Percentiles rank a stretch among this genome's conserved stretches.
Conservation (phyloP, 305 asterid species). For the Solanum hybrid region DNA sequence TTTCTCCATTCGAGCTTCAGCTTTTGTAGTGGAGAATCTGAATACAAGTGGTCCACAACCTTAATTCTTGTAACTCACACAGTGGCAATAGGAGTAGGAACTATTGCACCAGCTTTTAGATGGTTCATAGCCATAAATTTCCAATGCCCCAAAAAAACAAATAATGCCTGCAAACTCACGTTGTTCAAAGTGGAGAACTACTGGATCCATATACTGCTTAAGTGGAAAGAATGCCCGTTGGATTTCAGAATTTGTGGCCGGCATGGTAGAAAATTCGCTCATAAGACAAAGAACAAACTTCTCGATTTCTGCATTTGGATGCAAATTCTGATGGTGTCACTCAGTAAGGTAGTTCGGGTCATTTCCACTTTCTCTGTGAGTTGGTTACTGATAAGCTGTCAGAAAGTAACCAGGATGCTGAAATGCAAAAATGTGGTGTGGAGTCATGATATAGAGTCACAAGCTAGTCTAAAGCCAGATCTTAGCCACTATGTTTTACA, state of each 20-base stretch:
- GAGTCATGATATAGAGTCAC: constrained; percentile 20
- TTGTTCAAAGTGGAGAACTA: constrained; percentile 45
- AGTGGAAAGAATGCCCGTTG: constrained; percentile 46
- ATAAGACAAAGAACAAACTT: constrained; percentile 28
- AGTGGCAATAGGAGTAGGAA: constrained; percentile 55
- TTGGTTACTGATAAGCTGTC: constrained; percentile 23
- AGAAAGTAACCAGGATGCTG: constrained; percentile 18
- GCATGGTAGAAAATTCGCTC: constrained; percentile 32
- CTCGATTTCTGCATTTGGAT: constrained; percentile 39
- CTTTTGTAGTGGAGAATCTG: constrained; percentile 65
- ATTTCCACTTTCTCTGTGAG: constrained; percentile 38
- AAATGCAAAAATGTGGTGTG: constrained; percentile 5
- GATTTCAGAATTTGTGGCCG: constrained; percentile 29
- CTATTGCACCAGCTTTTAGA: constrained; percentile 63
- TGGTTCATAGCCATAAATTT: constrained; percentile 55
- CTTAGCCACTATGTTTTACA: constrained; percentile 43
- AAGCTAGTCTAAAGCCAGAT: constrained; percentile 21
- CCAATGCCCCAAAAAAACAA: constrained; percentile 41
- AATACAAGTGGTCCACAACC: constrained; percentile 69
- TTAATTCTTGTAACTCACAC: constrained; percentile 53
- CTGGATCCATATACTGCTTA: constrained; percentile 44
- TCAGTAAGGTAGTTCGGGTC: constrained; percentile 51
- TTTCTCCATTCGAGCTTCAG: constrained; percentile 39
- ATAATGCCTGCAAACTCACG: constrained; percentile 10
- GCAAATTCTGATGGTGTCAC: constrained; percentile 47